Conservation (phyloP, 331 rosid genomes). For the Pyrus hybrid region DNA sequence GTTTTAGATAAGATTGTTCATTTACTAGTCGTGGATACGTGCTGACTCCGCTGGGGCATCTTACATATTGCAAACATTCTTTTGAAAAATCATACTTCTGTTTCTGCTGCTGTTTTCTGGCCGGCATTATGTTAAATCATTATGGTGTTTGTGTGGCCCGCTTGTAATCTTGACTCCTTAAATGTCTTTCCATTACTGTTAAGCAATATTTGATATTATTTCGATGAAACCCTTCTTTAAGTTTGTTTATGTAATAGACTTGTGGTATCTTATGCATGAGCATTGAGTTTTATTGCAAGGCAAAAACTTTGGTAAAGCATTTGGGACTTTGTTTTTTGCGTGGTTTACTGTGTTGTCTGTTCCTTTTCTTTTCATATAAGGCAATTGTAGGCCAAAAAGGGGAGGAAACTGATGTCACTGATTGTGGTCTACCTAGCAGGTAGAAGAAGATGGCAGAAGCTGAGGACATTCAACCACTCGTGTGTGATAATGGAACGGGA, state of each 20-base stretch:
- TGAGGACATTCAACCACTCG: constrained; percentile 98
- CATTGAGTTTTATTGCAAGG: background rate
- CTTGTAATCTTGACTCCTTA: background rate
- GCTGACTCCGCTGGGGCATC: background rate
- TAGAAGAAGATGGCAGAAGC: constrained; percentile 78
- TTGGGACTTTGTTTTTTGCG: background rate
- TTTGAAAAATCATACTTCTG: background rate
- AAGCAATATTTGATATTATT: too few species aligned
- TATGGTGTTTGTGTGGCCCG: background rate
- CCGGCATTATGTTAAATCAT: background rate
- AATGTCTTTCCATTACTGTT: background rate
- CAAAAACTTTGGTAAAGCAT: background rate
- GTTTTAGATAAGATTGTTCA: background rate
- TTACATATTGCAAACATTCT: background rate
- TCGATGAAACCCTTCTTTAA: background rate
- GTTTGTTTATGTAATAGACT: background rate
- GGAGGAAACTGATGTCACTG: background rate
- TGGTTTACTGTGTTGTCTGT: background rate
- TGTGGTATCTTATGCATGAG: background rate
- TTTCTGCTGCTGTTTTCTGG: background rate
- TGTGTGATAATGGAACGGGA: constrained; percentile 99
- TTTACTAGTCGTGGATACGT: background rate
- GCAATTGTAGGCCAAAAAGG: background rate
- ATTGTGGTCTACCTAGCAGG: constrained; percentile 18
- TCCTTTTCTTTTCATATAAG: background rate